Evolutionary conservation across 2,329 filamentous ascomycete genomes (phyloP), one percentile per base, ranked within the genome.

Genomic region (Fusarium mundagurra): DNA sequence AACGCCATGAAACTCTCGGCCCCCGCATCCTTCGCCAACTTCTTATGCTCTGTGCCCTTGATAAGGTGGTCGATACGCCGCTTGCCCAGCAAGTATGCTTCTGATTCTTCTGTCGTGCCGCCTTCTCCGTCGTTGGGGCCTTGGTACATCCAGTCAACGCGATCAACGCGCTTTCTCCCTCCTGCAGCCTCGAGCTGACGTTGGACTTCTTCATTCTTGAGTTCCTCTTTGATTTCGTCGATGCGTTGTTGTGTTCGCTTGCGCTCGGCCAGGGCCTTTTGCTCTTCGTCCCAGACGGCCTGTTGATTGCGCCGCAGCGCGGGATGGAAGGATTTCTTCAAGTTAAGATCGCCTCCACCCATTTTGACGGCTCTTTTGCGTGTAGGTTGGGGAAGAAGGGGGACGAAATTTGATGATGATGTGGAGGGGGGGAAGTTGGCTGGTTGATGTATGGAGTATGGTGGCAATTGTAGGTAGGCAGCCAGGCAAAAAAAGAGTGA

Each of bases 61-160:
- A 99, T 87, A 39, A 91, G 82, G 18, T 92, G 91, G 85, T 98
- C 96, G 81, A 99, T 96, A 67, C 95, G 90, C 67, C 96, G 89
- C 86, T 98, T 98, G 60, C 96, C 96, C 20, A 99, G 87, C 3
- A 99, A 84, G 81, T 97, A 99, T 8, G 93, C 94, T 80, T 99
- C 96, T 85, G 94, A 95, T 84, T 98, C 96, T 82, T 98, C 96
- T 9, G 89, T 90, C 44, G 90, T 94, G 36, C 92, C 93, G n/a
- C 87, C 86, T 79, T 93, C 92, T 41, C 94, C 94, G 78, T 90
- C 87, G 57, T 92, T 93, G 13, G 96, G 95, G 3, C 96, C 96
- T 77, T 93, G 91, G 84, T 99, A 99, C 94, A 99, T 98, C 94
- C 96, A 99, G 79, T 98, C 96, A 33, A 99, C 96, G 41, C 95